Evolutionary conservation across 192 early-diverging fungal genomes (phyloP).

Genomic region (Globomyces pollinis-pini): DNA sequence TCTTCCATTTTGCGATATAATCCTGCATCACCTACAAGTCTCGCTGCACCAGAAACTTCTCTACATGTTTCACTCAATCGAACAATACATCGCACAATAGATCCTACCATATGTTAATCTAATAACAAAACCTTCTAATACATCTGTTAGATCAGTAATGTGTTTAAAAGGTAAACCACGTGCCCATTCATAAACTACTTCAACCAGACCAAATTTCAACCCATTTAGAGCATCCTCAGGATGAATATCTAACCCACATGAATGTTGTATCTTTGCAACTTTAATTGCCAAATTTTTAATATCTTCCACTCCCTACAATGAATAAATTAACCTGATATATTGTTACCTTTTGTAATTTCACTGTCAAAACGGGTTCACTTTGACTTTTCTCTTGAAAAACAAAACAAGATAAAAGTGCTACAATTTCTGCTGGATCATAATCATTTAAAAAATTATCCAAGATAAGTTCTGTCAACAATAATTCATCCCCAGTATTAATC

Average conservation of each 20-base stretch:
- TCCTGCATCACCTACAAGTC: slow-evolving; percentile 81
- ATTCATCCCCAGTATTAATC: slow-evolving; percentile 93
- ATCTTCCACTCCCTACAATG: slow-evolving; percentile 50
- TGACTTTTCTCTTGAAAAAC: slow-evolving; percentile 88
- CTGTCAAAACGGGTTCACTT: slow-evolving; percentile 56
- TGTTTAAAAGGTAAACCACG: slow-evolving; percentile 83
- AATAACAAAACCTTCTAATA: no score
- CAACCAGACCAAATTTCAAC: slow-evolving; percentile 81
- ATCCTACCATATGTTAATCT: no score
- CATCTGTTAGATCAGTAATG: slow-evolving; percentile 88
- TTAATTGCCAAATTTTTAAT: slow-evolving; percentile 60
- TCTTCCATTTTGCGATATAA: slow-evolving; percentile 90
- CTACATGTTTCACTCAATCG: slow-evolving; percentile 88
- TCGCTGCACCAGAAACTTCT: slow-evolving; percentile 74
- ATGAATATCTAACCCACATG: slow-evolving; percentile 54
- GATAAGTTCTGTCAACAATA: slow-evolving; percentile 89
- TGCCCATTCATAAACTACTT: slow-evolving; percentile 98
- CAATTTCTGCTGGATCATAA: slow-evolving; percentile 87
- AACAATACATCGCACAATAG: slow-evolving; percentile 90
- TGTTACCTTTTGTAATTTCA: slow-evolving; percentile 50
- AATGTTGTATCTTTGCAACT: slow-evolving; percentile 66
- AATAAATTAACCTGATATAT: no score
- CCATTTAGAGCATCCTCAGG: slow-evolving; percentile 27
- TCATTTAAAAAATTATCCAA: slow-evolving; percentile 86
- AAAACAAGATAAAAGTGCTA: slow-evolving; percentile 87